A percentile compares a stretch with the other conserved stretches of the same genome.
These are phyloP conservation scores for Bolboschoenus planiculmis DNA, from an alignment of 176 grass and related monocot species.

Conservation along the genomic window DNA sequence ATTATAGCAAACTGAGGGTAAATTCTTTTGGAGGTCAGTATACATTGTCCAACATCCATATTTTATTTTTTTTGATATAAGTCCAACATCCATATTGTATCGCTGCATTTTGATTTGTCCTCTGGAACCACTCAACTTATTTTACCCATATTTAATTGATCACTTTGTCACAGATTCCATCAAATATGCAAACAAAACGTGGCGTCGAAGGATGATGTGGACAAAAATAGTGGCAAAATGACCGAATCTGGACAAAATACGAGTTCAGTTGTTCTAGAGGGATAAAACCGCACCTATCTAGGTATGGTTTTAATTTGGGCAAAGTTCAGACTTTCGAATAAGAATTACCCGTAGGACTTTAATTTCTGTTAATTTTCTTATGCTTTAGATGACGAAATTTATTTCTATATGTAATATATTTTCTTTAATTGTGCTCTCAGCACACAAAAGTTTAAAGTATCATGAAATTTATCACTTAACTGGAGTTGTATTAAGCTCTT, in stretches of 20 bases:
- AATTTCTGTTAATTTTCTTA: background rate
- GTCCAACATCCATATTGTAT: too few species aligned
- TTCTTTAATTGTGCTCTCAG: background rate
- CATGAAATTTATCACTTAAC: background rate
- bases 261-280: background rate
- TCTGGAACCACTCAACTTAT: background rate
- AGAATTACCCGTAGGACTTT: background rate
- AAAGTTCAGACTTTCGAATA: background rate
- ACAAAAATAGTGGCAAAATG: background rate
- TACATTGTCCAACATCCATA: background rate
- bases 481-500: background rate
- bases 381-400: background rate
- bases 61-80: too few species aligned
- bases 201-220: background rate
- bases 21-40: background rate
- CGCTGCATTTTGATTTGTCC: background rate
- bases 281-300: too few species aligned
- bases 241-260: background rate
- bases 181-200: background rate
- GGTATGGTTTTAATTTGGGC: background rate
- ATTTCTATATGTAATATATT: background rate
- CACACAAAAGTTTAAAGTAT: background rate
- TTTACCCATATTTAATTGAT: background rate
- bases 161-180: background rate
- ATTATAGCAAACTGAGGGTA: background rate